Evolutionary conservation across 805 yeast genomes (phyloP), one percentile per base, ranked within the genome.

Genomic region (Kuraishia floccosa): DNA sequence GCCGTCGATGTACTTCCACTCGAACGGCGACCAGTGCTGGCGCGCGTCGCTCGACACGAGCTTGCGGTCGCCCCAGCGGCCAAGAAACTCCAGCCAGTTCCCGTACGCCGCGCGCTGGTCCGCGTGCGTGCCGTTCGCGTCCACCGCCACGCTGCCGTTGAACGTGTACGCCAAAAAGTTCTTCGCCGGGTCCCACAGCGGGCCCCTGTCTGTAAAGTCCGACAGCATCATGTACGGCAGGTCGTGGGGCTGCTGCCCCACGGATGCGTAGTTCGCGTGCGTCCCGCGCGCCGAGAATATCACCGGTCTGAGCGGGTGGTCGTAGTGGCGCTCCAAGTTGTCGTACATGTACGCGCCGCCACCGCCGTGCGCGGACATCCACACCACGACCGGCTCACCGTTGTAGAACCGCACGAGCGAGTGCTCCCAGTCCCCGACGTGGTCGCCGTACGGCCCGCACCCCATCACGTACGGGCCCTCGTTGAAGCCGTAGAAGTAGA

Each of bases 321-420:
- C 42, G 30, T 60, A 66, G 37, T 68, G 60, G 43, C 74, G 77
- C 48, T 85, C 94, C 33, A 87, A 54, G 16, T 84, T 79, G n/a
- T 68, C 63, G 50, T 76, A 87, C 38, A 66, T 65, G 49, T 79
- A 89, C 0, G 94, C 96, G 19, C 86, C 79, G 6, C 98, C 98
- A 9, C 97, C 96, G 2, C 96, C 95, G 54, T 89, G 98, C 1
- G 96, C 97, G 18, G 93, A 78, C 93, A 91, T 81, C 97, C 97
- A 89, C 14, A 87, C 73, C 32, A 80, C 69, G 9, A 76, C 63
- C 0, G 98, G 97, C 35, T 63, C 56, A 1, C 95, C 94, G 3
- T 78, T 67, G 44, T 76, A 72, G 49, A 84, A 89, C 17, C 98
- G 63, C 10, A 86, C 89, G 22, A 89, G 56, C 1, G 93, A 75